Conservation (phyloP, 768 basidiomycete genomes). For the Leccinum obscurum region DNA sequence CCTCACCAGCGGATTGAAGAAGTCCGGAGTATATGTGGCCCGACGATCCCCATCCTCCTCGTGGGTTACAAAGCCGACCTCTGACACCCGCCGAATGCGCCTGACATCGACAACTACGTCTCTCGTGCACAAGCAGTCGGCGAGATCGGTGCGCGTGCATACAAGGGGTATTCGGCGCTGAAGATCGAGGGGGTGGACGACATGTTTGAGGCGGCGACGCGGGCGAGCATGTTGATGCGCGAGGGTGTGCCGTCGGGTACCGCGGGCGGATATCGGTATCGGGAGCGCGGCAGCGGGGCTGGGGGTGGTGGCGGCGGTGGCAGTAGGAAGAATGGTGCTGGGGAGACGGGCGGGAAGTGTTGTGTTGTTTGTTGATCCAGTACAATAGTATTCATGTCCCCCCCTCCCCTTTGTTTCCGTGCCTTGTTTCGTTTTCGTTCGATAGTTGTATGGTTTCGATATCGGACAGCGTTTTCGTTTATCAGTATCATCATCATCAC, state of each 20-base stretch:
- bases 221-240: conserved; percentile 94
- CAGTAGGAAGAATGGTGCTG: background rate
- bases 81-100: conserved; percentile 56
- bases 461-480: conserved; percentile 13
- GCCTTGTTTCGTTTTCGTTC: background rate
- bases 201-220: conserved; percentile 95
- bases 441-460: conserved; percentile 11
- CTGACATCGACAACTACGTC: conserved; percentile 57
- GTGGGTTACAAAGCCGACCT: conserved; percentile 97
- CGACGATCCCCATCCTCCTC: conserved; percentile 88
- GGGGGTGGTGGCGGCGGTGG: conserved; percentile 32
- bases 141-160: conserved; percentile 86
- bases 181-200: conserved; percentile 94
- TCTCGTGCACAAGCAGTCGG: conserved; percentile 76
- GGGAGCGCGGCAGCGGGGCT: conserved; percentile 35
- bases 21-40: conserved; percentile 94
- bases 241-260: conserved; percentile 67
- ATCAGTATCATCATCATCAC: no score
- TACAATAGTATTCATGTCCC: background rate
- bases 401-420: background rate
- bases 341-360: conserved; percentile 49
- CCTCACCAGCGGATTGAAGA: conserved; percentile 90
- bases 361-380: conserved; percentile 62
- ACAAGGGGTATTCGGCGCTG: conserved; percentile 92
- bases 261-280: conserved; percentile 52